Evolutionary conservation across 805 yeast species (phyloP).

Genomic region (Nakazawaea wyomingensis): DNA sequence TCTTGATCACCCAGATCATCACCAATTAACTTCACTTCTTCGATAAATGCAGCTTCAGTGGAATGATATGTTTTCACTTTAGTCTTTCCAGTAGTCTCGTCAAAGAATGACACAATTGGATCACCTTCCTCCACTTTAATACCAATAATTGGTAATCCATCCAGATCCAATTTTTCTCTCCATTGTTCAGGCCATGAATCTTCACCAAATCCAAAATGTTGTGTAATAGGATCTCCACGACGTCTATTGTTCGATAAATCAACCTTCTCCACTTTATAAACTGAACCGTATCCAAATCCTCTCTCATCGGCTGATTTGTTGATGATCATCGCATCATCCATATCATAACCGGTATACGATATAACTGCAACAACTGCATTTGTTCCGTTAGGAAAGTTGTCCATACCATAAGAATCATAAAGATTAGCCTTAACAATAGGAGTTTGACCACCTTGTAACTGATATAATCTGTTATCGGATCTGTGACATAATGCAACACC

Average conservation of each 20-base stretch:
- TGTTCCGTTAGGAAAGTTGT: conserved; percentile 96
- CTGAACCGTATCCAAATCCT: conserved; percentile 97
- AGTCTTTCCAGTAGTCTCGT: conserved; percentile 86
- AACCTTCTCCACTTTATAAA: conserved; percentile 89
- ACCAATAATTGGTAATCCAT: conserved; percentile 91
- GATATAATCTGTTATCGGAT: conserved; percentile 90
- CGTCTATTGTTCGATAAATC: conserved; percentile 74
- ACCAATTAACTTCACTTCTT: conserved; percentile 88
- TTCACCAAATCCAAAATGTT: conserved; percentile 89
- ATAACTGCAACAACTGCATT: conserved; percentile 99
- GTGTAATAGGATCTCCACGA: conserved; percentile 91
- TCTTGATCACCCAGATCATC: conserved; percentile 75
- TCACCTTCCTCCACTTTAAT: conserved; percentile 89
- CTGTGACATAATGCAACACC: conserved; percentile 92
- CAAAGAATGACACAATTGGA: conserved; percentile 89
- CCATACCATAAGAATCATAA: conserved; percentile 96
- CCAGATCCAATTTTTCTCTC: conserved; percentile 83
- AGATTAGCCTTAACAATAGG: conserved; percentile 93
- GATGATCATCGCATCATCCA: conserved; percentile 99
- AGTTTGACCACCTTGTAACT: conserved; percentile 92
- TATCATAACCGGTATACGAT: conserved; percentile 98
- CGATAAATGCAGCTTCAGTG: conserved; percentile 89
- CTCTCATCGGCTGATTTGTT: conserved; percentile 97
- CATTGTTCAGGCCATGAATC: conserved; percentile 92
- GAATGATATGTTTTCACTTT: conserved; percentile 91